Conservation (phyloP, 441 rosid species). For the Jatropha multifida region DNA sequence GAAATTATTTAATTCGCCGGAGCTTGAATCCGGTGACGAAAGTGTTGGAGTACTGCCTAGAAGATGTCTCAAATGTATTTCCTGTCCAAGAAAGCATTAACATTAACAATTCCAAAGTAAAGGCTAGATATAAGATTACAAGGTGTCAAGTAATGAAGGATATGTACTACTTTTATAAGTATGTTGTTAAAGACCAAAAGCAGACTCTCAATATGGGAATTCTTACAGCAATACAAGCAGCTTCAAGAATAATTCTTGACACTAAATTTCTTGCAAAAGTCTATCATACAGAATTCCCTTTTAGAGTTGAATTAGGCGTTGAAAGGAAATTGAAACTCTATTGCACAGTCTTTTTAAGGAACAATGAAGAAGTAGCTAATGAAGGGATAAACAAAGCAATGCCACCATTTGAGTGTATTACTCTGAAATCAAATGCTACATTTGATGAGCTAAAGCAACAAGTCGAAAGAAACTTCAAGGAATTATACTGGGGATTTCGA, state of each 20-base stretch:
- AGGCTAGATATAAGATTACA: slow-evolving; percentile 48
- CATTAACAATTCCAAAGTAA: slow-evolving; percentile 37
- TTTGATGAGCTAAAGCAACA: slow-evolving; percentile 56
- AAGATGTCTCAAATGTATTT: slow-evolving; percentile 54
- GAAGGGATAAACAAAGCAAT: slow-evolving; percentile 15
- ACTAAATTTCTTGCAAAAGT: slow-evolving; percentile 68
- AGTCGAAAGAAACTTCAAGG: slow-evolving; percentile 64
- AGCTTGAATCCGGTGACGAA: slow-evolving; percentile 88
- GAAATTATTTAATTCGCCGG: slow-evolving; percentile 77
- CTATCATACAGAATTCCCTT: slow-evolving; percentile 31
- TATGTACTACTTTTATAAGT: slow-evolving; percentile 48
- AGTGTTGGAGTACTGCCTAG: slow-evolving; percentile 79
- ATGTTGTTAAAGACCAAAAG: slow-evolving; percentile 55
- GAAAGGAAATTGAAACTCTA: slow-evolving; percentile 51
- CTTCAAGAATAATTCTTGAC: slow-evolving; percentile 66
- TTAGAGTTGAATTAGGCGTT: slow-evolving; percentile 28
- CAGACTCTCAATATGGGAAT: slow-evolving; percentile 36
- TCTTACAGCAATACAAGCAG: slow-evolving; percentile 49
- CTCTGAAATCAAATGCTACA: slow-evolving; percentile 54
- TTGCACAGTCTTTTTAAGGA: slow-evolving; percentile 49
- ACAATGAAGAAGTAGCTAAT: slow-evolving; percentile 21
- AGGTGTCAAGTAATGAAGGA: slow-evolving; percentile 69
- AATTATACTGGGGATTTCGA: slow-evolving; percentile 71
- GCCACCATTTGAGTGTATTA: slow-evolving; percentile 64
- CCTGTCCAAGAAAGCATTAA: slow-evolving; percentile 40